Percentiles rank a stretch among this genome's conserved stretches.
Evolutionary conservation across 1,284 basidiomycete genomes (phyloP).

Genomic region (Apiotrichum mycotoxinovorans): DNA sequence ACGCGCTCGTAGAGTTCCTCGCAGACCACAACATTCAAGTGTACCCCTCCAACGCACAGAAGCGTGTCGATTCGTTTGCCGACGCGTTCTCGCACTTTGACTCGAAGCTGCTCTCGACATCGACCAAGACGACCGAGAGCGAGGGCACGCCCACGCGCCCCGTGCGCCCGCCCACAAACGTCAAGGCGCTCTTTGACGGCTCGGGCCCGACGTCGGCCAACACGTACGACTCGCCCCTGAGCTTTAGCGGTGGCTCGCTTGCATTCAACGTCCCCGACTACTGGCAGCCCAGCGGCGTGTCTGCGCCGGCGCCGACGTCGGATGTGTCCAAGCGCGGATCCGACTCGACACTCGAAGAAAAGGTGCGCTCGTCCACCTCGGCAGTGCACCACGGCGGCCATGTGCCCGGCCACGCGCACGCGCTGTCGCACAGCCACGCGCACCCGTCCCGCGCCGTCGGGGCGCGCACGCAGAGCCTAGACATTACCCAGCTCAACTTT

Average conservation of each 20-base stretch:
- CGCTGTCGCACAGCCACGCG: conserved; percentile 23
- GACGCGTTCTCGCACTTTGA: conserved; percentile 96
- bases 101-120: conserved; percentile 81
- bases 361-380: conserved; percentile 56
- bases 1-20: conserved; percentile 89
- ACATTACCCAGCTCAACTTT: conserved; percentile 50
- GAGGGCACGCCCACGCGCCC: conserved; percentile 65
- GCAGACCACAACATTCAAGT: conserved; percentile 65
- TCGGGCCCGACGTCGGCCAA: conserved; percentile 58
- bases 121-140: conserved; percentile 46
- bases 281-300: conserved; percentile 23
- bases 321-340: conserved; percentile 78
- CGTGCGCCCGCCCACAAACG: conserved; percentile 68
- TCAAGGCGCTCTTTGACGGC: conserved; percentile 88
- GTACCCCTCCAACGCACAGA: conserved; percentile 46
- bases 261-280: conserved; percentile 30
- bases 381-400: conserved; percentile 4
- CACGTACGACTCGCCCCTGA: conserved; percentile 34
- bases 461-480: conserved; percentile 49
- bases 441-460: conserved; percentile 39
- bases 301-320: conserved; percentile 50
- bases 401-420: conserved; percentile 17
- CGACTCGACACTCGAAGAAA: conserved; percentile 80
- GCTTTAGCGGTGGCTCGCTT: conserved; percentile 33
- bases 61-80: conserved; percentile 76